These are phyloP conservation scores for Biscogniauxia sp. DNA, from an alignment of 2,329 filamentous ascomycete genomes.

Conservation along the genomic window DNA sequence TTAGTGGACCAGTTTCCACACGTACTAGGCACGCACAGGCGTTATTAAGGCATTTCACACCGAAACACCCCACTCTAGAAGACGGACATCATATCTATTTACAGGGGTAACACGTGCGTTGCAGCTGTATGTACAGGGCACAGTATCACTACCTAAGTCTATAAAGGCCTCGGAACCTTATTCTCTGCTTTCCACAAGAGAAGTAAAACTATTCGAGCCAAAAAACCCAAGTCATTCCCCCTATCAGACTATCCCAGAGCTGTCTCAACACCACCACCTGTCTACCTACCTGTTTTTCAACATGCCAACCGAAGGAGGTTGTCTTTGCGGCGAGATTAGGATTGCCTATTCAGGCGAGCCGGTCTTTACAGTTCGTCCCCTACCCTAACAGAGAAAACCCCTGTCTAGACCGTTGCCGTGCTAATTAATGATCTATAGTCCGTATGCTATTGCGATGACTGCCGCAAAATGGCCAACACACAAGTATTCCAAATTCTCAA, in stretches of 20 bases:
- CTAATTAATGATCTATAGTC: conserved; percentile 2
- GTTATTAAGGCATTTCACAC: no score
- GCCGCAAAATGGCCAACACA: conserved; percentile 9
- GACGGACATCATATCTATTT: no score
- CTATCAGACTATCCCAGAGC: not conserved
- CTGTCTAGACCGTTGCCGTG: no score
- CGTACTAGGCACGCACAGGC: no score
- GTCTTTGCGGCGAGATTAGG: conserved; percentile 12
- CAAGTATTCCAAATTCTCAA: conserved; percentile 10
- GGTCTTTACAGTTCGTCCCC: not conserved
- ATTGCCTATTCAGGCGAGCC: conserved; percentile 14
- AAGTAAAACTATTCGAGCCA: not conserved
- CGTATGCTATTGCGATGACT: conserved; percentile 13
- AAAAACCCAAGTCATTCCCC: not conserved
- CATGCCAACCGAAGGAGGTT: conserved; percentile 13
- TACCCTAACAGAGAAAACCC: no score
- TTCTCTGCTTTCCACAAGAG: not conserved
- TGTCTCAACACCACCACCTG: not conserved
- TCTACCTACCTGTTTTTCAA: no score
- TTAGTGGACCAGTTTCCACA: no score
- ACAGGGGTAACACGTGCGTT: no score
- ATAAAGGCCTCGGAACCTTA: no score
- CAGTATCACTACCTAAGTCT: no score
- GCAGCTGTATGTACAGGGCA: no score
- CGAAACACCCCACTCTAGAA: no score